Base-by-base conservation (phyloP, 176 grass and related monocot genomes). In the Chrysopogon serrulatus region DNA sequence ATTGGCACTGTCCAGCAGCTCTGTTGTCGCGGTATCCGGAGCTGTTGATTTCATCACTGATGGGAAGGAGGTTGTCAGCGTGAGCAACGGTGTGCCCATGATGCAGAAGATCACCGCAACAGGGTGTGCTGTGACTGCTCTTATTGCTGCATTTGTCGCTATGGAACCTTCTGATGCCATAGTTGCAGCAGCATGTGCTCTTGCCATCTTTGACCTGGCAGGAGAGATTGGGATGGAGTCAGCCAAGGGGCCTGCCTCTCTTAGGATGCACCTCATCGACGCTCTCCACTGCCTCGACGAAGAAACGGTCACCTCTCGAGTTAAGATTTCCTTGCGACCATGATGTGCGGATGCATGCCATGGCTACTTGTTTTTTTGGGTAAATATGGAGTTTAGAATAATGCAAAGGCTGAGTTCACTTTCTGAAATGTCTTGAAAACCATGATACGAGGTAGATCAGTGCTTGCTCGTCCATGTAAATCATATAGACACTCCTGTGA, bases 101-200 rank as follows among this genome's bases (percentile, higher is more conserved):
- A 89, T 98, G 90, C 93, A 95, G 84, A 95, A 88, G 76, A 93
- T 95, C 35, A 98, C 92, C 0, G 92, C 92, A 11, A 95, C 87
- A 2, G 92, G 95, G 65, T 98, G 96, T 19, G 82, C 91, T 0
- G 88, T 93, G 40, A 95, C 96, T 0, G 89, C 91, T 36, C 85
- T 98, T 7, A 88, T 98, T 11, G 74, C 91, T 2, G 93, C 92
- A 28, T 98, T 98, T 77, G 84, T 93, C 8, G 82, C 92, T 1
- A 76, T 91, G 8, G 92, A 98, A 77, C 90, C 92, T 18, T 86
- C 84, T 4, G 85, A 91, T 44, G 32, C 80, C 4, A 68, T 93
- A 5, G 82, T 76, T 7, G 92, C 80, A 1, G 85, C 92, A 5
- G 84, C 85, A 0, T 98, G 90, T 5, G 87, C 89, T 19, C 84